Evolutionary conservation across 179 eudicot genomes (phyloP).

Genomic region (Spergularia azorica): DNA sequence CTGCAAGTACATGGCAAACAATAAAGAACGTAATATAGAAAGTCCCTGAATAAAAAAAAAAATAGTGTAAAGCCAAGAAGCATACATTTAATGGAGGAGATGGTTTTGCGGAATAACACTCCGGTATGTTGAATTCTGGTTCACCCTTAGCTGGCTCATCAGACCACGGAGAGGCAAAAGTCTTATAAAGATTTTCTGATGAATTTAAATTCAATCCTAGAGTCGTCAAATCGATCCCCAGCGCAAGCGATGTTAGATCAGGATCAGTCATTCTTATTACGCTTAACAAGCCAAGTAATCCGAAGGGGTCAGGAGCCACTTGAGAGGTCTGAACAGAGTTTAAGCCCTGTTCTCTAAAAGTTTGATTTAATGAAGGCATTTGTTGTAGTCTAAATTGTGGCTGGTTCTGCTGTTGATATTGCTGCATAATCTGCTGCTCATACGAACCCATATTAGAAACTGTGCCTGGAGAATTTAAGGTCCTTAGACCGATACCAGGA

Average conservation of each 20-base stretch:
- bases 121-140: conserved; percentile 79
- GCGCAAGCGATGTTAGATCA: conserved; percentile 80
- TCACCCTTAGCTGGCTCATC: conserved; percentile 93
- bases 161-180: conserved; percentile 88
- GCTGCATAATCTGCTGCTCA: conserved; percentile 79
- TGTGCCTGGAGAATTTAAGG: conserved; percentile 56
- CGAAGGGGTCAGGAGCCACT: conserved; percentile 71
- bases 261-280: conserved; percentile 85
- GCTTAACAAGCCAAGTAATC: conserved; percentile 78
- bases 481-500: conserved; percentile 66
- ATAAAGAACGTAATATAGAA: conserved; percentile 17
- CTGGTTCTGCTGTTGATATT: conserved; percentile 76
- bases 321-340: conserved; percentile 70
- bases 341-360: conserved; percentile 71
- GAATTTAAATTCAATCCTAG: conserved; percentile 85
- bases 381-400: conserved; percentile 80
- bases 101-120: conserved; percentile 69
- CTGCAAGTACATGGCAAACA: conserved; percentile 48
- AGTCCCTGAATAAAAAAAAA: background rate
- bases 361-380: conserved; percentile 62
- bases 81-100: conserved; percentile 76
- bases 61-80: background rate
- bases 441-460: conserved; percentile 65
- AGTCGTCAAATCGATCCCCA: conserved; percentile 82
- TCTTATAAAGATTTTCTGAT: conserved; percentile 74